These are phyloP conservation scores for Magnolia sinica DNA, from an alignment of 164 flowering plant genomes.

Conservation along the genomic window DNA sequence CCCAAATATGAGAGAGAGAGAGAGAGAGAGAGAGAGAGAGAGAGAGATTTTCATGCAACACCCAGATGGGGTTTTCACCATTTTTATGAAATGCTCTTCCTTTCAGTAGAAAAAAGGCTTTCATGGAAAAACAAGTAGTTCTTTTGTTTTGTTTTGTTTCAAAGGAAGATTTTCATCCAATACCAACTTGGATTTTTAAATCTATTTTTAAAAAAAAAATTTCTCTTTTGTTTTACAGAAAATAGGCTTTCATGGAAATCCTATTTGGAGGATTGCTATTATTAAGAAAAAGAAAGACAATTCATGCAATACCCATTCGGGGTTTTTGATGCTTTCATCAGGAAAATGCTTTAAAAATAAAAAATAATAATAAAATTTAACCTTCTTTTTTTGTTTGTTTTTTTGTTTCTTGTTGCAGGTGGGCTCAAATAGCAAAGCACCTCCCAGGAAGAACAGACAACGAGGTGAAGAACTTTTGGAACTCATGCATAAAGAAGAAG, in stretches of 20 bases:
- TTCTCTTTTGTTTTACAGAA: not conserved
- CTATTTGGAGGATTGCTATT: too few species aligned
- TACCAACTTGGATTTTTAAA: too few species aligned
- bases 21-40: not conserved
- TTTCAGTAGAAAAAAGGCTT: too few species aligned
- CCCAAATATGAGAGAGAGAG: not conserved
- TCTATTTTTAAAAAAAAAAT: not conserved
- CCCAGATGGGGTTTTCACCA: not conserved
- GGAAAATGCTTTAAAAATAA: not conserved
- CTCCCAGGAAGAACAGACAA: constrained; percentile 69
- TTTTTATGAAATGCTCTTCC: not conserved
- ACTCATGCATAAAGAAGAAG: constrained; percentile 71
- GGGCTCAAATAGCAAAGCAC: constrained; percentile 72
- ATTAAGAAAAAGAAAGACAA: too few species aligned
- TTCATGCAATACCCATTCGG: too few species aligned
- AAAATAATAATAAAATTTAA: too few species aligned
- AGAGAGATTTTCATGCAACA: not conserved
- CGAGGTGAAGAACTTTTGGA: constrained; percentile 72
- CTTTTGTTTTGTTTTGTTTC: too few species aligned
- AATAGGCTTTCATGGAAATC: not conserved
- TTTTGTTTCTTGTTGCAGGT: constrained; percentile 24
- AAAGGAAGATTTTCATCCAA: too few species aligned
- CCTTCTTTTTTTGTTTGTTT: not conserved
- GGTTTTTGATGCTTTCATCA: too few species aligned
- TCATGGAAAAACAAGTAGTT: too few species aligned